Conservation (phyloP, 1,284 basidiomycete genomes). For the Irpex sp. region DNA sequence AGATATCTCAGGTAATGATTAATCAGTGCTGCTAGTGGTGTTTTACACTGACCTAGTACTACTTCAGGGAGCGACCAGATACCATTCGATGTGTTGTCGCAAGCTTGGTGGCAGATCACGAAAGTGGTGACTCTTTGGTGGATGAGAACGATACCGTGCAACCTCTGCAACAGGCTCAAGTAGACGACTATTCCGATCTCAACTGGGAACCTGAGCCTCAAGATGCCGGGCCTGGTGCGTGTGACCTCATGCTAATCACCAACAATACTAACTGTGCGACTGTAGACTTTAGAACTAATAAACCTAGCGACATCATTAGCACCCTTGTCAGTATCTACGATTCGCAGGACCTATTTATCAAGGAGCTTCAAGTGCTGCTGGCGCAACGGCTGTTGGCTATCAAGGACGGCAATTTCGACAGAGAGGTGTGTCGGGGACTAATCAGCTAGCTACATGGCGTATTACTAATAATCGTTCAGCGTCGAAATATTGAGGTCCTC, state of each 20-base stretch:
- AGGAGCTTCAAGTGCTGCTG: conserved; percentile 87
- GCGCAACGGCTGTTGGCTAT: conserved; percentile 81
- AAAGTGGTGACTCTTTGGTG: conserved; percentile 74
- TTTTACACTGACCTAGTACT: neutral
- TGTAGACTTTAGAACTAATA: conserved; percentile 83
- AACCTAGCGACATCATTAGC: conserved; percentile 87
- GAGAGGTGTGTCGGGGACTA: conserved; percentile 58
- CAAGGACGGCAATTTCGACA: conserved; percentile 76
- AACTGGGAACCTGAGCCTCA: conserved; percentile 94
- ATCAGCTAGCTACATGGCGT: neutral
- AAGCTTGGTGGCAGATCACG: conserved; percentile 83
- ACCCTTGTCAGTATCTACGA: conserved; percentile 96
- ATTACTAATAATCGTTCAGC: conserved; percentile 39
- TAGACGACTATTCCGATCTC: conserved; percentile 85
- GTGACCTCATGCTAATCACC: neutral
- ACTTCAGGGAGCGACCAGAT: conserved; percentile 73
- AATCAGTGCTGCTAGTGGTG: neutral
- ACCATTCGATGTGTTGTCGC: conserved; percentile 93
- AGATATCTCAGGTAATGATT: conserved; percentile 72
- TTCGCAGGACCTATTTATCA: conserved; percentile 90
- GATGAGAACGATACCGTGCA: conserved; percentile 79
- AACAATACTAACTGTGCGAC: conserved; percentile 3
- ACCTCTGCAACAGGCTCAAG: conserved; percentile 65
- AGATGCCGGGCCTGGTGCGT: conserved; percentile 85
- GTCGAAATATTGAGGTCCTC: conserved; percentile 87